A percentile compares a stretch with the other conserved stretches of the same genome.
Evolutionary conservation across 1,284 basidiomycete genomes (phyloP).

Genomic region (Apiotrichum laibachii): DNA sequence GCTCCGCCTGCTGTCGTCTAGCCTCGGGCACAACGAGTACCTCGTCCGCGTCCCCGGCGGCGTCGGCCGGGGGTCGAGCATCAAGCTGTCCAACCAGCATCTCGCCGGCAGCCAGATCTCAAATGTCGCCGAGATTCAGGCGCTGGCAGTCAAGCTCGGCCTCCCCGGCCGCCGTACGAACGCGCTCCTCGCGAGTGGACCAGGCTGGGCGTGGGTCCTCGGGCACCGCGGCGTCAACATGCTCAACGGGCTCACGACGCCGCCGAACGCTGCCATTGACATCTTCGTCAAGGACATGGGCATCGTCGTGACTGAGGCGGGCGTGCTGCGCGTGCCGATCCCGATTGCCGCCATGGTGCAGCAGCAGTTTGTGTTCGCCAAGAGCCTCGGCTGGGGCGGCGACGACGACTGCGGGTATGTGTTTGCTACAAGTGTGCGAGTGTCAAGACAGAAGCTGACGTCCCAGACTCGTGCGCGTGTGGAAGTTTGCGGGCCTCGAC

Average conservation of each 20-base stretch:
- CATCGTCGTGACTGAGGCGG: constrained; percentile 24
- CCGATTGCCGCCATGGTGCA: constrained; percentile 16
- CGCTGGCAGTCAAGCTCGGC: constrained; percentile 27
- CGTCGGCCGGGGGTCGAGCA: constrained; percentile 22
- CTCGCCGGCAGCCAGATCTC: constrained; percentile 25
- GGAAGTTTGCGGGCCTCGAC: background rate
- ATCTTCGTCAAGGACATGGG: constrained; percentile 24
- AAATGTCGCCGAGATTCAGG: constrained; percentile 29
- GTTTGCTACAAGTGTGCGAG: background rate
- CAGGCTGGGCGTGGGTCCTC: constrained; percentile 19
- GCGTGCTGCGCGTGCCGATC: background rate
- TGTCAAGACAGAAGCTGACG: background rate
- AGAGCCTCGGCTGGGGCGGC: constrained; percentile 20
- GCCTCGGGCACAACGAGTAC: constrained; percentile 16
- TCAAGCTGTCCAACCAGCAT: constrained; percentile 27
- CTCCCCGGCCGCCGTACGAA: constrained; percentile 20
- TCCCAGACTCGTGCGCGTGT: background rate
- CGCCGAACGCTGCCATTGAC: constrained; percentile 15
- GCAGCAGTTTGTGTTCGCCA: constrained; percentile 18
- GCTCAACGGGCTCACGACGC: constrained; percentile 21
- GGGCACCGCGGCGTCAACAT: constrained; percentile 23
- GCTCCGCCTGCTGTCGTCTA: constrained; percentile 23
- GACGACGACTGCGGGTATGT: constrained; percentile 27
- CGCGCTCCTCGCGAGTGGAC: constrained; percentile 16
- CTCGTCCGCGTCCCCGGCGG: constrained; percentile 21